Evolutionary conservation across 805 yeast genomes (phyloP).

Genomic region (Kuraishia borneana): DNA sequence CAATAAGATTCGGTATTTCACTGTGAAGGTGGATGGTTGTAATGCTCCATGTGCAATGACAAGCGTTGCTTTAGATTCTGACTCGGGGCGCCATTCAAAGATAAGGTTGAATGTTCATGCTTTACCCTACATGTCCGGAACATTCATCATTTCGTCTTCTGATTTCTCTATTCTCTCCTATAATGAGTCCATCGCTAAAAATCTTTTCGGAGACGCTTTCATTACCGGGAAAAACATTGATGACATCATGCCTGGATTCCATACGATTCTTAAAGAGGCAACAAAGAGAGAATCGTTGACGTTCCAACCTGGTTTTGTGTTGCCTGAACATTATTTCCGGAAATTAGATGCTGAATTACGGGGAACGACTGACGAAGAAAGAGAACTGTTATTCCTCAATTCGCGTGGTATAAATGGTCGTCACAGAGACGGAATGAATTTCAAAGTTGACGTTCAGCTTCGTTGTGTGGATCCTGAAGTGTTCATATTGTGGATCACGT

Average conservation of each 20-base stretch:
- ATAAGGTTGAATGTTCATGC: slow-evolving; percentile 61
- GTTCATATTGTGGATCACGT: slow-evolving; percentile 76
- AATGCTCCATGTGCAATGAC: slow-evolving; percentile 66
- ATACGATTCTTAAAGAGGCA: slow-evolving; percentile 31
- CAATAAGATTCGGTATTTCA: slow-evolving; percentile 53
- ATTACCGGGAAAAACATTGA: slow-evolving; percentile 39
- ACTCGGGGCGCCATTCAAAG: slow-evolving; percentile 18
- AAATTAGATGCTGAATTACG: slow-evolving; percentile 37
- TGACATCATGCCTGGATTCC: slow-evolving; percentile 52
- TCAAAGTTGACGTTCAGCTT: slow-evolving; percentile 71
- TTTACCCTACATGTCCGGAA: slow-evolving; percentile 80
- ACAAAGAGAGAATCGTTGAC: slow-evolving; percentile 25
- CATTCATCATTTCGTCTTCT: slow-evolving; percentile 52
- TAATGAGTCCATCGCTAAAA: slow-evolving; percentile 68
- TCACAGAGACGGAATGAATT: slow-evolving; percentile 56
- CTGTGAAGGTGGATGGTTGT: slow-evolving; percentile 30
- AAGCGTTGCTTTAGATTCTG: slow-evolving; percentile 43
- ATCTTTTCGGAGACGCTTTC: slow-evolving; percentile 60
- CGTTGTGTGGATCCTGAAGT: slow-evolving; percentile 52
- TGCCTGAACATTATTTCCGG: slow-evolving; percentile 88
- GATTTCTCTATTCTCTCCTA: slow-evolving; percentile 50
- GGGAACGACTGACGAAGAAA: slow-evolving; percentile 22
- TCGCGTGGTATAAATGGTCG: slow-evolving; percentile 60
- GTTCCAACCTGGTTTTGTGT: slow-evolving; percentile 56
- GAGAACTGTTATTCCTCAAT: slow-evolving; percentile 38